Evolutionary conservation across 2,329 filamentous ascomycete genomes (phyloP).

Genomic region (Hymenoscyphus scutula): DNA sequence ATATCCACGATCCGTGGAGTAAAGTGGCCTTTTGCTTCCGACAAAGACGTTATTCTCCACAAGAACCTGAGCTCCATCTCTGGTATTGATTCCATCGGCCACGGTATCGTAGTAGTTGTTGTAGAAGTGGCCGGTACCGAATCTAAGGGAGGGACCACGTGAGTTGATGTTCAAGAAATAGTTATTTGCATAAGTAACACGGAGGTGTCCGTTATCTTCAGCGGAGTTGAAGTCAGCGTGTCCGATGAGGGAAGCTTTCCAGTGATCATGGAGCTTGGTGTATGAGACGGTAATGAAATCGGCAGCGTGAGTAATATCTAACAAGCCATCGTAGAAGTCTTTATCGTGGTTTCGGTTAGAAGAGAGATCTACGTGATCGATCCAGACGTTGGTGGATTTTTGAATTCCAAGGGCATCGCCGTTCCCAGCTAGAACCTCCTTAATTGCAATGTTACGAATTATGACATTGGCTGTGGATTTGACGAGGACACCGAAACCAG

Average conservation of each 20-base stretch:
- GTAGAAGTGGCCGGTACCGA: conserved; percentile 63
- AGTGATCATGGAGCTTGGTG: conserved; percentile 55
- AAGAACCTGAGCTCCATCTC: conserved; percentile 53
- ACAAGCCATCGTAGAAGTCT: conserved; percentile 67
- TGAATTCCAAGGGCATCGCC: conserved; percentile 62
- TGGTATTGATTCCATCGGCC: conserved; percentile 54
- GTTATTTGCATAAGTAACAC: conserved; percentile 66
- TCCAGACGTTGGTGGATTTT: conserved; percentile 58
- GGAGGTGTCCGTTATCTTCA: conserved; percentile 60
- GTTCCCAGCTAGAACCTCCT: conserved; percentile 52
- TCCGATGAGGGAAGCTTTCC: conserved; percentile 57
- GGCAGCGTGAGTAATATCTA: conserved; percentile 60
- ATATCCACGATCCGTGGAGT: conserved; percentile 46
- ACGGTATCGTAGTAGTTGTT: conserved; percentile 50
- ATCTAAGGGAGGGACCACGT: conserved; percentile 61
- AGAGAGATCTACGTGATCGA: conserved; percentile 53
- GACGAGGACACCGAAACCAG: conserved; percentile 40
- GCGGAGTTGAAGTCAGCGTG: conserved; percentile 56
- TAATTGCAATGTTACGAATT: conserved; percentile 59
- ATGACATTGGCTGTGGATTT: conserved; percentile 57
- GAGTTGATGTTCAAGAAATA: conserved; percentile 63
- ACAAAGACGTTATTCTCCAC: conserved; percentile 54
- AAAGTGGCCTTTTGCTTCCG: conserved; percentile 42
- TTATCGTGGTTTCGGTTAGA: conserved; percentile 56
- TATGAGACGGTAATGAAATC: conserved; percentile 59